Conservation (phyloP, 2,329 filamentous ascomycete genomes). For the Thielaviopsis populi region DNA sequence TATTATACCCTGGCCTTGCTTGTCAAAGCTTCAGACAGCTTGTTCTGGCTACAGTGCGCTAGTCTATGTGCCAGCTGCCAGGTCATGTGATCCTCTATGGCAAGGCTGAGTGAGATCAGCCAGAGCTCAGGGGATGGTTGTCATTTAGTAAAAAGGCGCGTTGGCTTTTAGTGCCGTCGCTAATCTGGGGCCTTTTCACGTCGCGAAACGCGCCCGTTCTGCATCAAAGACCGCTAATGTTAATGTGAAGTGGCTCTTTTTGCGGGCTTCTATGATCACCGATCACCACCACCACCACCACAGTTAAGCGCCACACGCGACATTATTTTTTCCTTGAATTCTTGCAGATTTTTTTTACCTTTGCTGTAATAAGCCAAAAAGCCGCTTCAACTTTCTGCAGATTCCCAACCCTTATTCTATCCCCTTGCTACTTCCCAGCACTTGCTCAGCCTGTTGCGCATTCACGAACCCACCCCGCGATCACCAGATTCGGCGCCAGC, state of each 20-base stretch:
- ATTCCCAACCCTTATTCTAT: neutral
- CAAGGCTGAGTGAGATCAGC: neutral
- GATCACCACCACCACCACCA: neutral
- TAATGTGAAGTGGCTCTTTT: neutral
- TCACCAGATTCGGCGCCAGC: neutral
- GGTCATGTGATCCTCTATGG: neutral
- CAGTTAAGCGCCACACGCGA: neutral
- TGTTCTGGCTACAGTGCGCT: too few species aligned
- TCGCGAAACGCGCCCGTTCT: neutral
- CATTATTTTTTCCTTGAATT: neutral
- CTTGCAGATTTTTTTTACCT: neutral
- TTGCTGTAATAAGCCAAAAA: neutral
- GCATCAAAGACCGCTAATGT: neutral
- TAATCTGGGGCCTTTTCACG: neutral
- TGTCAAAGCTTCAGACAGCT: neutral
- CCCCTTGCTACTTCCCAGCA: neutral
- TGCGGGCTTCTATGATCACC: neutral
- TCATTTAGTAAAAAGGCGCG: neutral
- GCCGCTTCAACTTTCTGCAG: neutral
- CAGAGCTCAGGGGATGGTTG: neutral
- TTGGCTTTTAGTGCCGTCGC: neutral
- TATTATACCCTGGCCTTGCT: neutral
- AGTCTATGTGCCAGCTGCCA: neutral
- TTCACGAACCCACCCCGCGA: conserved; percentile 6
- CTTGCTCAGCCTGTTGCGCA: neutral